Conservation (phyloP, 179 eudicot species). For the Vitellaria paradoxa region DNA sequence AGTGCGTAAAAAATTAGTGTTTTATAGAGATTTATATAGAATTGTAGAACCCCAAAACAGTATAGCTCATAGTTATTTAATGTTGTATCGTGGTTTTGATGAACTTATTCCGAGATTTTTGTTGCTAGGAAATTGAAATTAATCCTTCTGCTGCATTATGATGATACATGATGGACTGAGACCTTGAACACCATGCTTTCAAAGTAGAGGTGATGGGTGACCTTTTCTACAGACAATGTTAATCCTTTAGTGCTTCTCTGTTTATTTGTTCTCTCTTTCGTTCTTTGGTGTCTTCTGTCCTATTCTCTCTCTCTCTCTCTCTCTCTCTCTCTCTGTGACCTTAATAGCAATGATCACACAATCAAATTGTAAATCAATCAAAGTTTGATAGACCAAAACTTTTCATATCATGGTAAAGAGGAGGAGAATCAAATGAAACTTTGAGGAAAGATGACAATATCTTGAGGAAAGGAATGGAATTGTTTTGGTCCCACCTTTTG, state of each 20-base stretch:
- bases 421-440: conserved; percentile 1
- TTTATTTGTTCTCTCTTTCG: neutral
- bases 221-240: conserved; percentile 24
- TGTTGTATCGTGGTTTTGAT: neutral
- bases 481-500: neutral
- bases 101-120: neutral
- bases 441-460: neutral
- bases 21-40: too few relatives aligned
- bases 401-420: neutral
- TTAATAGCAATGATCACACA: neutral
- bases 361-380: neutral
- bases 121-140: neutral
- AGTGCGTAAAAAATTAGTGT: too few relatives aligned
- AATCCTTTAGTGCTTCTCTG: neutral
- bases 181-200: neutral
- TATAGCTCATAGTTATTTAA: neutral
- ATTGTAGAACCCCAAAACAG: too few relatives aligned
- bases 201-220: conserved; percentile 13
- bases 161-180: neutral
- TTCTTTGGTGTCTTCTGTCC: neutral
- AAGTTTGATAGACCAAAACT: neutral
- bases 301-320: neutral
- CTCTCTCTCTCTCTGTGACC: too few relatives aligned
- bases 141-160: neutral
- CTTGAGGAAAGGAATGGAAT: neutral